phyloP scores from a whole-genome alignment of 108 stramenopile species.

The Nitzschia inconspicua region DNA sequence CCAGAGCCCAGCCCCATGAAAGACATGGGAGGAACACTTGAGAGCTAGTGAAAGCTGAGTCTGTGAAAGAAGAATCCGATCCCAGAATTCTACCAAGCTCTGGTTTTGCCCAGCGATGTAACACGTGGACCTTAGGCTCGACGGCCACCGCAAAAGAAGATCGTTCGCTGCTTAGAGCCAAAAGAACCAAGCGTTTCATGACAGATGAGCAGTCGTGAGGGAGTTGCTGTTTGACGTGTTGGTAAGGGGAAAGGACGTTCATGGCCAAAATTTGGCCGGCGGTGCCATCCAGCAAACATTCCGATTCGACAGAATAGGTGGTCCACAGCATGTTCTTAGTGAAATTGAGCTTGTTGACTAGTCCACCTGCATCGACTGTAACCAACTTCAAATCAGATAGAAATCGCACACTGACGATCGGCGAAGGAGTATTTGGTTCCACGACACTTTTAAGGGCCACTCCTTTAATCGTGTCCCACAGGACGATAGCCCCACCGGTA shows the following conservation, averaged over 20 bases:
- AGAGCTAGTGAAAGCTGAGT: neutral
- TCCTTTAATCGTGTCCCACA: constrained; percentile 86
- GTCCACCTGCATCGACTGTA: constrained; percentile 78
- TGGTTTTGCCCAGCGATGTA: constrained; percentile 83
- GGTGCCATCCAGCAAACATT: constrained; percentile 88
- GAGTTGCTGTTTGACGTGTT: neutral
- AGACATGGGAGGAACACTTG: constrained; percentile 71
- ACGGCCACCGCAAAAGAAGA: constrained; percentile 87
- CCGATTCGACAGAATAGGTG: constrained; percentile 74
- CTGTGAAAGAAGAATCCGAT: neutral
- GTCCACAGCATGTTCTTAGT: constrained; percentile 68
- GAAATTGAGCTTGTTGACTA: constrained; percentile 84
- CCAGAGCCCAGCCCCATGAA: constrained; percentile 86
- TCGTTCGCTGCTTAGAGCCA: constrained; percentile 80
- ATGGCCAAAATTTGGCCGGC: constrained; percentile 80
- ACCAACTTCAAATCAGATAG: constrained; percentile 58
- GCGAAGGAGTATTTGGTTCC: constrained; percentile 48
- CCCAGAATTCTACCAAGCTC: constrained; percentile 35
- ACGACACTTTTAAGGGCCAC: constrained; percentile 37
- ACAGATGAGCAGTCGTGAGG: constrained; percentile 2
- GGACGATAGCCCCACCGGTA: constrained; percentile 55
- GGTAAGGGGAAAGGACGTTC: constrained; percentile 58
- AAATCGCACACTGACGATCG: constrained; percentile 66
- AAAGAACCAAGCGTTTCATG: constrained; percentile 46
- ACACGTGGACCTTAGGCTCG: constrained; percentile 71